Base-by-base conservation (phyloP, 768 basidiomycete genomes). In the Mycena galopus region DNA sequence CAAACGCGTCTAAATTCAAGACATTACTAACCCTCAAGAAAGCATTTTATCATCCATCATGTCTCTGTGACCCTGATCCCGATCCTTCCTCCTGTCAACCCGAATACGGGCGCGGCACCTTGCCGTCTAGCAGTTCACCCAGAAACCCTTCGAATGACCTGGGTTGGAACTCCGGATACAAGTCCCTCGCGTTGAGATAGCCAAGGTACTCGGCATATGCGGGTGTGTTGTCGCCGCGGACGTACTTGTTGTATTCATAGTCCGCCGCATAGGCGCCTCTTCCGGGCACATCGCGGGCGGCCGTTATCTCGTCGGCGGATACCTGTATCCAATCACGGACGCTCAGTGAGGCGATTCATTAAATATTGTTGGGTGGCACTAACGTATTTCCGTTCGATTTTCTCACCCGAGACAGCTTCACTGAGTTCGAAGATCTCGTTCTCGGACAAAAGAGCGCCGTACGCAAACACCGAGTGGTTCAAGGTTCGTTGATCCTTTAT, bases 401-500 rank as follows among this genome's bases (percentile, higher is more conserved):
- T 77, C 35, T 81, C 79, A 0, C 81, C 81, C 2, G 77, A 73
- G 1, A 76, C 23, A 23, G 73, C 59, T 47, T 78, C 76, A 3
- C 72, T 67, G 27, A 81, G n/a, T 17, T 72, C 75, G 33, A 74
- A 76, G 29, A 72, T 71, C 70, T 81, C 79, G 16, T 68, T 64
- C 50, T 77, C 68, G 9, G 77, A 78, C 19, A 77, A 29, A 50
- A 79, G 76, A 19, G 80, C 82, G 25, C 77, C 73, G 73, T 78
- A 78, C 17, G 74, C 69, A 16, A 79, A 76, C 3, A 82, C 79
- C 23, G 63, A 74, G 19, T 77, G 76, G 67, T 83, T 82, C 27
- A 82, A 58, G 11, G 82, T 82, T 12, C 81, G 74, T 35, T 75
- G 71, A 61, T 83, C 82, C 16, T 73, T 75, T 57, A 83, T 75